Evolutionary conservation across 768 basidiomycete species (phyloP).

Genomic region (Lepiota subincarnata): DNA sequence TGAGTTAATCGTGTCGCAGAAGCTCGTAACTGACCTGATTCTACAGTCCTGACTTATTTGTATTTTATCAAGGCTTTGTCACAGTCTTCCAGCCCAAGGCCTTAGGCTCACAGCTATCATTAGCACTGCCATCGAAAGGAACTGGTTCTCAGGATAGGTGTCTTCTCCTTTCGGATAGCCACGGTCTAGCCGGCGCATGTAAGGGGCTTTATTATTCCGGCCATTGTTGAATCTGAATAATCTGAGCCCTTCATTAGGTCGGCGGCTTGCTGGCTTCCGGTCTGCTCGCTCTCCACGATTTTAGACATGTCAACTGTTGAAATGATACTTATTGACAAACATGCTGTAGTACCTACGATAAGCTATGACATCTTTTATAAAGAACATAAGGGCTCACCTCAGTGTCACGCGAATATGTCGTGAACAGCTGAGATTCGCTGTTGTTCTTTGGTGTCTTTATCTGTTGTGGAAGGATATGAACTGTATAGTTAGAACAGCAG

Average conservation of each 20-base stretch:
- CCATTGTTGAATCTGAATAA: neutral
- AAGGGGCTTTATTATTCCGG: slow-evolving; percentile 7
- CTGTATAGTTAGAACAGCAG: too few relatives aligned
- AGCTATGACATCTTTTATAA: too few relatives aligned
- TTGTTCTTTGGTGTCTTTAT: too few relatives aligned
- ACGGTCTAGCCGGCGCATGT: slow-evolving; percentile 33
- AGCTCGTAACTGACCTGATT: neutral
- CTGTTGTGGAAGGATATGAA: too few relatives aligned
- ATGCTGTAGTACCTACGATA: too few relatives aligned
- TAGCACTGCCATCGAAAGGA: slow-evolving; percentile 32
- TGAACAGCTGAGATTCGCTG: too few relatives aligned
- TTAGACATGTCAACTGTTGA: slow-evolving; percentile 17
- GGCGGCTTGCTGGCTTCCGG: slow-evolving; percentile 35
- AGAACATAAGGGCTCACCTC: slow-evolving; percentile 23
- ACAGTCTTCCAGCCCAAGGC: neutral
- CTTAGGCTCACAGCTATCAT: neutral
- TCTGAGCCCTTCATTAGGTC: slow-evolving; percentile 16
- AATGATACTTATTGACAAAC: too few relatives aligned
- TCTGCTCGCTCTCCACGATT: slow-evolving; percentile 27
- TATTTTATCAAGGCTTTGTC: slow-evolving; percentile 30
- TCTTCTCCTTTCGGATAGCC: slow-evolving; percentile 30
- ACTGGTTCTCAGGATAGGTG: slow-evolving; percentile 29
- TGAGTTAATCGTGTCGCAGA: slow-evolving; percentile 14
- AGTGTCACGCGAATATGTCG: too few relatives aligned
- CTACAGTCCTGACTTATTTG: slow-evolving; percentile 34